Base-by-base conservation (phyloP, 169 alveolate species). In the Ichthyophthirius multifiliis region DNA sequence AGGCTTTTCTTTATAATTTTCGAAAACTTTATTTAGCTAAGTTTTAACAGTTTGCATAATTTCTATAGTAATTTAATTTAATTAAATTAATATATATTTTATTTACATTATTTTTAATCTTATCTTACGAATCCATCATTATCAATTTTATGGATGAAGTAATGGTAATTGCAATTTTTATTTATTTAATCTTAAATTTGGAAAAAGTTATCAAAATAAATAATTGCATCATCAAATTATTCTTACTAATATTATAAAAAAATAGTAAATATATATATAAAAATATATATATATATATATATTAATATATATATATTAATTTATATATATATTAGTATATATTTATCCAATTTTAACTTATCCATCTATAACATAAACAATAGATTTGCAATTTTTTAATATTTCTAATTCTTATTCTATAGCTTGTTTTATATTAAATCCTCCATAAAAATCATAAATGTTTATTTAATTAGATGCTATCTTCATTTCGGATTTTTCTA, bases 61-160 rank as follows among this genome's bases (percentile, higher is more conserved):
- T 73, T 15, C 77, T 75, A 44, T 73, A 67, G 12, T 32, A 10
- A 64, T 6, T 64, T 31, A 34, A 5, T 64, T 16, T 64, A 5
- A 55, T 12, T 32, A 43, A 32, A 0, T 65, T n/a, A 4, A 20
- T 15, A 13, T 18, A 71, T 27, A 13, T 20, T 10, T 46, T 18
- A 31, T 32, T 41, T 73, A 71, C 80, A 45, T 30, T 74, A 71
- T 16, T 87, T 84, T 13, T 84, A 43, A 18, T 91, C 96, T 30
- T 87, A 94, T 15, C 74, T 63, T 20, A 71, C 76, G 78, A 87
- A 90, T 85, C 81, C 65, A 73, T 94, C 96, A 20, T 87, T 89
- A 74, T 91, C 96, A 16, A 89, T 87, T 47, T 95, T 95, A 75
- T 95, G 98, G 41, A 93, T 87, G 65, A 95, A 95, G 27, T 92